phyloP scores from a whole-genome alignment of 2,329 filamentous ascomycete species.

The Chaetomium globosum region DNA sequence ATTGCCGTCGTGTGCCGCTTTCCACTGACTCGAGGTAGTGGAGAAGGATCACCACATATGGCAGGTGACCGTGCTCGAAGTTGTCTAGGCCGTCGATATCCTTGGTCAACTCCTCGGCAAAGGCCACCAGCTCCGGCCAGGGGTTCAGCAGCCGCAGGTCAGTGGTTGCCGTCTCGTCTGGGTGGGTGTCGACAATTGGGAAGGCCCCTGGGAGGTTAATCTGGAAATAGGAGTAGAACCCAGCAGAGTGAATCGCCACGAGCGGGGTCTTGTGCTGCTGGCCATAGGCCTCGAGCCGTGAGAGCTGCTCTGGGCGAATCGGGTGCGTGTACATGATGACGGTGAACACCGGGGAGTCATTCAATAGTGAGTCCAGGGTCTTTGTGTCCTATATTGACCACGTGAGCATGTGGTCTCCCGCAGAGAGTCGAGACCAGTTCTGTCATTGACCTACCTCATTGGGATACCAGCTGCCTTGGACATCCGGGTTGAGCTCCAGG shows the following conservation, averaged over 20 bases:
- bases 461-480: constrained; percentile 72
- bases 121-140: constrained; percentile 78
- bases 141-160: constrained; percentile 83
- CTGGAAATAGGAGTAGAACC: constrained; percentile 90
- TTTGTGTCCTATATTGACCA: constrained; percentile 39
- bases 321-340: constrained; percentile 60
- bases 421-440: constrained; percentile 8
- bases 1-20: constrained; percentile 65
- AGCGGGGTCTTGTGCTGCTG: constrained; percentile 67
- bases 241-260: constrained; percentile 82
- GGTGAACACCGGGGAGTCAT: constrained; percentile 50
- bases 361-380: constrained; percentile 49
- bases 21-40: constrained; percentile 84
- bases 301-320: constrained; percentile 49
- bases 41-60: constrained; percentile 80
- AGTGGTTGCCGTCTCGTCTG: constrained; percentile 79
- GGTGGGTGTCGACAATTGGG: constrained; percentile 93
- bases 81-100: constrained; percentile 70
- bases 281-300: constrained; percentile 52
- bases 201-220: constrained; percentile 76
- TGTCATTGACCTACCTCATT: constrained; percentile 47
- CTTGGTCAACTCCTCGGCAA: constrained; percentile 66
- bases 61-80: constrained; percentile 88
- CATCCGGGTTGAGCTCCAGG: constrained; percentile 89
- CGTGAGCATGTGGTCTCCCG: constrained; percentile 22